Conservation (phyloP, 257 asterid species). For the Henckelia pumila region DNA sequence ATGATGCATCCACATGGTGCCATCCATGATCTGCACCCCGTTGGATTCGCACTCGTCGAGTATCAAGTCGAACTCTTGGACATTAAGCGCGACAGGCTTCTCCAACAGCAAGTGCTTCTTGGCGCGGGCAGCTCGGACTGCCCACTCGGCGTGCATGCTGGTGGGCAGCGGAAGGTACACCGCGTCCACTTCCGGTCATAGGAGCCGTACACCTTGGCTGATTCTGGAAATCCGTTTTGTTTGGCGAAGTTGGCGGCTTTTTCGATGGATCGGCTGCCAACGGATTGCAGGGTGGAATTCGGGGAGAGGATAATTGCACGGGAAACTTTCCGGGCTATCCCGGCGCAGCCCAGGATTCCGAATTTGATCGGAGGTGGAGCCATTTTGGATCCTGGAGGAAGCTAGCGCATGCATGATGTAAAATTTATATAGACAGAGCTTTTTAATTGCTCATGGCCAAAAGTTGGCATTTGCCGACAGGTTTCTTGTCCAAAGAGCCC, state of each 20-base stretch:
- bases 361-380: constrained; percentile 6
- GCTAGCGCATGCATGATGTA: too few relatives aligned
- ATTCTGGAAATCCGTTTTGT: constrained; percentile 31
- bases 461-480: too few relatives aligned
- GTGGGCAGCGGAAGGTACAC: constrained; percentile 51
- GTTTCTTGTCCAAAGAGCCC: too few relatives aligned
- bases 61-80: constrained; percentile 39
- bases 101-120: constrained; percentile 42
- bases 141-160: constrained; percentile 43
- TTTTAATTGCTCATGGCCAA: too few relatives aligned
- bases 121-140: constrained; percentile 40
- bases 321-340: constrained; percentile 30
- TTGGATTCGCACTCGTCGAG: constrained; percentile 40
- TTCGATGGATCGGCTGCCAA: constrained; percentile 45
- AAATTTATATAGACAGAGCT: too few relatives aligned
- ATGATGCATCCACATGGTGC: constrained; percentile 53
- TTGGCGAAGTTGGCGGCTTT: constrained; percentile 35
- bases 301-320: constrained; percentile 30
- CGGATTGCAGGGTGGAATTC: constrained; percentile 31
- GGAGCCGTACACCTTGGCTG: constrained; percentile 34
- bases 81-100: constrained; percentile 44
- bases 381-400: not conserved
- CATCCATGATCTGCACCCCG: constrained; percentile 50
- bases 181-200: constrained; percentile 43
- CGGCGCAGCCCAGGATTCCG: constrained; percentile 48